Base-by-base conservation (phyloP, 2,329 filamentous ascomycete species). In the Exophiala xenobiotica region DNA sequence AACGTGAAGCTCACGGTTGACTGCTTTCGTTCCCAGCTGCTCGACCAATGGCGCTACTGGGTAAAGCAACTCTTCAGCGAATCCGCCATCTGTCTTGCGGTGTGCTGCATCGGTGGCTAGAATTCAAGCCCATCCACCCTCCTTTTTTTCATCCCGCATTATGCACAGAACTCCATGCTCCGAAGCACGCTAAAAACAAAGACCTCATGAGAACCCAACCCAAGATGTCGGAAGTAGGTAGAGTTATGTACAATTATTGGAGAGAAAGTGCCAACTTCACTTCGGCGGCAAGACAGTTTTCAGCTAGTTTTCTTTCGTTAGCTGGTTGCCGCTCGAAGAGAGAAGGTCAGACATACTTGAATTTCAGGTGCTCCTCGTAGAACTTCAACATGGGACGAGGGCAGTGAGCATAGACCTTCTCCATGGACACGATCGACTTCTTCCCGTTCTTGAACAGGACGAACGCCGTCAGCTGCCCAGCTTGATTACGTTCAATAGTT, bases 361-460 rank as follows among this genome's bases (percentile, higher is more conserved):
- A 59, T 37, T 57, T 59, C 71, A 77, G 63, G 60, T 77, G 73
- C 31, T 65, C 61, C 61, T 77, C 74, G 52, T 77, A 77, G 47
- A 77, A 77, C 51, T 69, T 63, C 8, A 77, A 68, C 73, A 77
- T 76, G 67, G 69, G 68, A 51, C 62, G 58, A 0, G 74, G 74
- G 51, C 72, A 76, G 46, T 64, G 70, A 20, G 70, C 64, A 49
- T 74, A 74, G 56, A 70, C 70, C 20, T 62, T 64, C 19, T 70
- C 62, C 43, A 74, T 66, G 2, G 66, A 64, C 5, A 75, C 68
- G 44, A 69, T 72, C 2, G 71, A 67, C 44, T 69, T 73, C 43
- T 66, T 74, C 38, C 68, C 70, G 56, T 76, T 74, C 11, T 67
- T 73, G 68, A 71, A 77, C 5, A 66, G 59, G 2, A 76, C 57